phyloP scores from a whole-genome alignment of 352 stramenopile species.

The Albugo candida region DNA sequence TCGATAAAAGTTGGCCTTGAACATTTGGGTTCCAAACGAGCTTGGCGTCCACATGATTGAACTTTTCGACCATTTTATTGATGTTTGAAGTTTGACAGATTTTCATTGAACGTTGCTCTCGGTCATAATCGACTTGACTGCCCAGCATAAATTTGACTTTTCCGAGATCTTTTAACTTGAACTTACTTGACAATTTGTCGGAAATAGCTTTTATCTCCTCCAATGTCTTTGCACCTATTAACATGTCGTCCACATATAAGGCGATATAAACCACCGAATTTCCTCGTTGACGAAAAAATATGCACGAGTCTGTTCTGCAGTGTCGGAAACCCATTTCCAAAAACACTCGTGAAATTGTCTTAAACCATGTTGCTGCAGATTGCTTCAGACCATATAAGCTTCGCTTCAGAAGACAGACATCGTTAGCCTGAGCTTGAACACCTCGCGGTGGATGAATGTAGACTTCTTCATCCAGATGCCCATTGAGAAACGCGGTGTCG shows the following conservation, averaged over 20 bases:
- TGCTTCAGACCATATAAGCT: slow-evolving; percentile 21
- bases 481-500: slow-evolving; percentile 7
- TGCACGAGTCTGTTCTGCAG: background rate
- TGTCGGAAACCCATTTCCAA: slow-evolving; percentile 3
- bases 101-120: no score
- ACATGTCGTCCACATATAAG: background rate
- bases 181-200: no score
- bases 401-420: background rate
- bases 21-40: no score
- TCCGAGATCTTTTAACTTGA: no score
- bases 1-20: no score
- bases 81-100: no score
- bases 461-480: slow-evolving; percentile 2
- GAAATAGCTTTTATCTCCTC: background rate
- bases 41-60: no score
- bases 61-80: no score
- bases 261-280: background rate
- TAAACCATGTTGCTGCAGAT: slow-evolving; percentile 12
- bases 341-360: slow-evolving; percentile 11
- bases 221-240: background rate
- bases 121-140: no score
- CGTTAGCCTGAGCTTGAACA: background rate
- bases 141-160: no score
- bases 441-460: slow-evolving; percentile 8
- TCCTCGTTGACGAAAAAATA: background rate